Base-by-base conservation (phyloP, 1,284 basidiomycete species). In the Leucoagaricus sp. region DNA sequence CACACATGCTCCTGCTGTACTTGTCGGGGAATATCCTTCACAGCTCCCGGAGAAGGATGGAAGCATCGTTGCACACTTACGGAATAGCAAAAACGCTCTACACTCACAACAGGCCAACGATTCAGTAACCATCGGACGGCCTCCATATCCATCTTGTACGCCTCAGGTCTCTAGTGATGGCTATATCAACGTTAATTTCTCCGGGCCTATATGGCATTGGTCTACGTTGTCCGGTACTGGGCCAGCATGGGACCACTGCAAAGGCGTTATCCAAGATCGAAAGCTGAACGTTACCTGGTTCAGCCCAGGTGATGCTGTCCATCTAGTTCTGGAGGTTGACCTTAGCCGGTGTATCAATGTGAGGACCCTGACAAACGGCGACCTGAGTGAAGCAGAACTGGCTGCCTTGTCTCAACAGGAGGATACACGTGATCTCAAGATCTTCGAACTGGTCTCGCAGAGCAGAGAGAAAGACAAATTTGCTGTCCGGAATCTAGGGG, bases 391-490 rank as follows among this genome's bases (percentile, higher is more conserved):
- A 12, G 71, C 76, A 2, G 80, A 83, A 56, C 68, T 67, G 38
- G 74, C 68, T 6, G 61, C 76, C 46, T 69, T 81, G 21, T 77
- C 75, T 2, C 61, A 46, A 17, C 69, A 68, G 25, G 64, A 64
- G 8, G 72, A 74, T 19, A 65, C 65, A 23, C 68, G 74, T 49
- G 75, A 77, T 26, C 63, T 78, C 50, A 81, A 80, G 60, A 70
- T 85, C 0, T 89, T 90, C 59, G 87, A 89, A 64, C 63, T 91
- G n/a, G 56, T 77, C 3, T 85, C 87, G 55, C 76, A 82, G 47
- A 81, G 75, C 9, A 69, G 73, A 31, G 69, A 69, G 2, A 73
- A 71, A 52, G 84, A 88, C 65, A 81, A 75, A 54, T 89, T 91
- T 65, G 86, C 84, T 1, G 81, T 80, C 1, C 66, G 69, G 6